These are phyloP conservation scores for Tolypocladium ovalisporum DNA, from an alignment of 2,329 filamentous ascomycete species.

Conservation along the genomic window DNA sequence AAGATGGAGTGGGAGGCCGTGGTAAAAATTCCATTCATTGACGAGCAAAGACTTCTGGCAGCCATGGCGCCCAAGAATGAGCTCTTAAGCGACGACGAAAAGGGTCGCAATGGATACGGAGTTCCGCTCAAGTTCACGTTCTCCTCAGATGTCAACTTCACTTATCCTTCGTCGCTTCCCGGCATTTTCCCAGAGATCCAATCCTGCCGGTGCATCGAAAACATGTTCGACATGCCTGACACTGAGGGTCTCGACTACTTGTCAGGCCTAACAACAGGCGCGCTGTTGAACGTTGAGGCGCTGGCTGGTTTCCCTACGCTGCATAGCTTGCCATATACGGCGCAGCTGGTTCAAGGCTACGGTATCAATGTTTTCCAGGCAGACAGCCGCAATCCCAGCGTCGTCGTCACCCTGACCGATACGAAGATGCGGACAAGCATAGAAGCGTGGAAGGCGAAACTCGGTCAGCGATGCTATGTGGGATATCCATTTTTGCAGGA, in stretches of 20 bases:
- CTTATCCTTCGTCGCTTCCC: slow-evolving; percentile 77
- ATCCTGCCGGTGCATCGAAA: slow-evolving; percentile 85
- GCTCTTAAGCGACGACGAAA: slow-evolving; percentile 67
- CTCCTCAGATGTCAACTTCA: slow-evolving; percentile 62
- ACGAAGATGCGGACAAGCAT: slow-evolving; percentile 60
- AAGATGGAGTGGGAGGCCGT: slow-evolving; percentile 99
- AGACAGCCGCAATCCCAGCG: slow-evolving; percentile 92
- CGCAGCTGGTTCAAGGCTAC: slow-evolving; percentile 59
- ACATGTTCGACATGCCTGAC: slow-evolving; percentile 88
- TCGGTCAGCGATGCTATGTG: slow-evolving; percentile 80
- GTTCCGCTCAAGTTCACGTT: slow-evolving; percentile 91
- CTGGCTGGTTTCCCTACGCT: slow-evolving; percentile 89
- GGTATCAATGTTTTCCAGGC: slow-evolving; percentile 92
- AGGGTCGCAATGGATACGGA: slow-evolving; percentile 77
- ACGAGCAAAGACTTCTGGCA: slow-evolving; percentile 71
- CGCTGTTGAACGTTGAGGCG: slow-evolving; percentile 70
- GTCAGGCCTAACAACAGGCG: slow-evolving; percentile 73
- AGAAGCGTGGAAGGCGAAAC: slow-evolving; percentile 62
- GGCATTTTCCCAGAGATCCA: slow-evolving; percentile 84
- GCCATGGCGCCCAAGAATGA: slow-evolving; percentile 83
- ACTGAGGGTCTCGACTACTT: slow-evolving; percentile 83
- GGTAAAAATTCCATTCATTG: slow-evolving; percentile 97
- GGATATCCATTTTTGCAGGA: slow-evolving; percentile 95
- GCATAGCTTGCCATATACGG: slow-evolving; percentile 74
- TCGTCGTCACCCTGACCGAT: slow-evolving; percentile 76